Base-by-base conservation (phyloP, 2,329 filamentous ascomycete species). In the Cadophora luteo-olivacea region DNA sequence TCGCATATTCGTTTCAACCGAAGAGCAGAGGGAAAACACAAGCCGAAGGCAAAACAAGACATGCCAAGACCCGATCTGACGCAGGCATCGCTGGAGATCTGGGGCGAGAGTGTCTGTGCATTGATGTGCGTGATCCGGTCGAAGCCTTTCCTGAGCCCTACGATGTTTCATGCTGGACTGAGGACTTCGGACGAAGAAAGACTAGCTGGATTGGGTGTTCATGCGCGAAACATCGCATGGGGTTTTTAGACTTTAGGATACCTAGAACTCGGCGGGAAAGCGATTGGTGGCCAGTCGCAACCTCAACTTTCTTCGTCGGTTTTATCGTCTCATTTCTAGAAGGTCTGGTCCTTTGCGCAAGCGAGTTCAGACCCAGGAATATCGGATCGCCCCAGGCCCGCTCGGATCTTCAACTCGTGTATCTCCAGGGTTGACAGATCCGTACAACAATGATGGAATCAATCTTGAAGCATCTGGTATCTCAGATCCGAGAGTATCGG, bases 121-220 rank as follows among this genome's bases (percentile, higher is more conserved):
- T 57, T 14, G 11, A 38, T 49, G 41, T 16, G 41, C 41, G 41
- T 45, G 41, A 45, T 65, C 57, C 22, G 62, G 51, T 33, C 33
- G 33, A 36, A 36, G 45, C 9, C 41, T 41, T 55, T 64, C 33
- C 36, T 65, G 62, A 65, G n/a, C 38, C 41, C 8, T 57, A 48
- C 19, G 12, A 36, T 57, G 36, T 65, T 65, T 65, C 51, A 19
- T 38, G 14, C 11, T 45, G 29, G 29, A 29, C 29, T 29, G 29
- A 29, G 36, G 36, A 55, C 51, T 57, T 65, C 52, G 49, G 52
- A 65, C 38, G 61, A 22, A 25, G 22, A 12, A n/a, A 19, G 33
- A 45, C 62, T 55, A 55, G 62, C 49, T 54, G 24, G 5, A 29
- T 25, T 9, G 29, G 33, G 51, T 41, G 33, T 1, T 82, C 4